Conservation (phyloP, 2,329 filamentous ascomycete species). For the Sporothrix pallida region DNA sequence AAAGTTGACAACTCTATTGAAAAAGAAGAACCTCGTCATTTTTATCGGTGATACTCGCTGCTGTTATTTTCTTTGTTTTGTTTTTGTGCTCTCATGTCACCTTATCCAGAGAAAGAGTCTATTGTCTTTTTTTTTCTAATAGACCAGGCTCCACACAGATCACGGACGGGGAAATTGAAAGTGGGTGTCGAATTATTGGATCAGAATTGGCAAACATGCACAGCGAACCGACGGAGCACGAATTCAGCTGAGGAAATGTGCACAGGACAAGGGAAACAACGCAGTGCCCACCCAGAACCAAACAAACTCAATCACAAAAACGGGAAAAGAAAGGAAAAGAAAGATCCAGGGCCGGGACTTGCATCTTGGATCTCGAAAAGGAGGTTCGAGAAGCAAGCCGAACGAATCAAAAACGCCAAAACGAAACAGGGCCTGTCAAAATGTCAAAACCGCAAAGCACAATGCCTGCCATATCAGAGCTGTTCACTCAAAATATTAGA, state of each 20-base stretch:
- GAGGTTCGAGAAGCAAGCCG: background rate
- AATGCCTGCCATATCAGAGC: background rate
- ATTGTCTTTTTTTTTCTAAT: background rate
- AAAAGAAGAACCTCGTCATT: background rate
- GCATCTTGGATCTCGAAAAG: background rate
- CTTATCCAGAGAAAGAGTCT: no score
- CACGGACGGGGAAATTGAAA: constrained; percentile 25
- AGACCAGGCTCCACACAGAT: constrained; percentile 26
- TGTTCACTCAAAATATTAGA: background rate
- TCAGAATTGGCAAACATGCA: constrained; percentile 16
- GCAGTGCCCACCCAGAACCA: background rate
- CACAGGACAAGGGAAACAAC: background rate
- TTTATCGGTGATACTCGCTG: background rate
- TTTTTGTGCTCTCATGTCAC: background rate
- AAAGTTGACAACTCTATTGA: background rate
- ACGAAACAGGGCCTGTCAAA: background rate
- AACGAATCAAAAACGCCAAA: background rate
- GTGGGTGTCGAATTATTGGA: constrained; percentile 27
- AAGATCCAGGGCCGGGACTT: background rate
- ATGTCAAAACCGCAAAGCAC: background rate
- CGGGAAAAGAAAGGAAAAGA: background rate
- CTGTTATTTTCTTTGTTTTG: background rate
- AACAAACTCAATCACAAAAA: no score
- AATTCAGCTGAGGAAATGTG: background rate
- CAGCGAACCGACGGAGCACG: background rate